Conservation (phyloP, 768 basidiomycete genomes). For the Megacollybia marginata region DNA sequence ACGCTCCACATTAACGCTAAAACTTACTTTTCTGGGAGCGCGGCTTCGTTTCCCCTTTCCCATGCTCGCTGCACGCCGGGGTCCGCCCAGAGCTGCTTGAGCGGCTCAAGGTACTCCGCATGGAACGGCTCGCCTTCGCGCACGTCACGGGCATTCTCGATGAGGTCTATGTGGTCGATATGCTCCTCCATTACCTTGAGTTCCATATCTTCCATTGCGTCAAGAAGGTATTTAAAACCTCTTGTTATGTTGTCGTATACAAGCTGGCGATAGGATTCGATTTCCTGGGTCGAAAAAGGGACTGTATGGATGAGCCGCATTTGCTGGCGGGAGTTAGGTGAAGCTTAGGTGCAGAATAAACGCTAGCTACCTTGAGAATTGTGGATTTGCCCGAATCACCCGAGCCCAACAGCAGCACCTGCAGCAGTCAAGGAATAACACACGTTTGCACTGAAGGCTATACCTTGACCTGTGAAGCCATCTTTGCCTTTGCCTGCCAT, state of each 20-base stretch:
- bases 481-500: constrained; percentile 60
- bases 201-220: constrained; percentile 86
- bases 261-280: constrained; percentile 86
- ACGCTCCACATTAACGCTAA: neutral
- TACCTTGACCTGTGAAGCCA: constrained; percentile 75
- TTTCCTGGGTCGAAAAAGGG: constrained; percentile 74
- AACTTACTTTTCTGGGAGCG: constrained; percentile 81
- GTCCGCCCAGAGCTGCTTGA: constrained; percentile 74
- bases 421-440: constrained; percentile 3
- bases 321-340: constrained; percentile 47
- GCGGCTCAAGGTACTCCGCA: constrained; percentile 50
- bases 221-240: constrained; percentile 76
- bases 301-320: constrained; percentile 93
- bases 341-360: neutral
- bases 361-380: constrained; percentile 77
- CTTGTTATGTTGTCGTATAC: constrained; percentile 88
- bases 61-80: constrained; percentile 66
- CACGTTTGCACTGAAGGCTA: too few species aligned
- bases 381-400: constrained; percentile 94
- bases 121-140: constrained; percentile 82
- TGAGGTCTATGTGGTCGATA: constrained; percentile 43
- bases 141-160: constrained; percentile 73
- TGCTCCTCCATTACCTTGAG: constrained; percentile 65
- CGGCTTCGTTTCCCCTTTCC: constrained; percentile 81
- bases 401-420: constrained; percentile 87